Evolutionary conservation across 768 basidiomycete genomes (phyloP), one percentile per base, ranked within the genome.

Genomic region (Xanthoconium purpureum): DNA sequence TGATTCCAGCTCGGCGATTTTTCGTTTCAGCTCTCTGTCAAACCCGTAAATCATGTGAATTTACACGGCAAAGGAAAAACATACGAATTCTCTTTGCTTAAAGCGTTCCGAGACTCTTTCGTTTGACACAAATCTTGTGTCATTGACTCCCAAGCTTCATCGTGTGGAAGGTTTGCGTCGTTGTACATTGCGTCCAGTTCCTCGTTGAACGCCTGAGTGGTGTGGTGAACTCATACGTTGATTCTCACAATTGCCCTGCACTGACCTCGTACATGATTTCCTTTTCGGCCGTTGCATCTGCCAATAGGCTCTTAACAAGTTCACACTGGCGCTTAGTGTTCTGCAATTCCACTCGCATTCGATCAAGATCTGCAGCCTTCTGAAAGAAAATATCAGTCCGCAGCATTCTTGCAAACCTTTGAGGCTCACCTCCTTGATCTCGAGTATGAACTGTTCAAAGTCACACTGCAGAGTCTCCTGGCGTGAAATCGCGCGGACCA

Each of bases 121-220:
- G 91, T 85, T 57, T 80, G 70, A 59, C 82, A 78, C 50, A 95
- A 75, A 67, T 95, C 91, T 42, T 75, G 74, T 29, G 84, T 80
- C 78, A 96, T 80, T 2, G 87, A 87, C n/a, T 74, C 68, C 84
- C 89, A 94, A 2, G 92, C 91, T 63, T 94, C 90, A 47, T 87
- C 84, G 20, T 85, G 84, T 12, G 94, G 91, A 47, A 95, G 81
- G 57, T 88, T 82, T 29, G 82, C 83, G 56, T 94, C 91, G 49
- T 88, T 87, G 72, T 86, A 96, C 90, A 96, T 91, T 17, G 82
- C 84, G 61, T 94, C 93, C 33, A 97, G 79, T 69, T 96, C 94
- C 67, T 94, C 92, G 69, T 97, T 96, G 75, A 97, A 95, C 3
- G 91, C 89, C 93, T 95, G 58, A 2, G 39, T 40, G 49, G 43